Evolutionary conservation across 768 basidiomycete species (phyloP).

Genomic region (Kwoniella newhampshirensis): DNA sequence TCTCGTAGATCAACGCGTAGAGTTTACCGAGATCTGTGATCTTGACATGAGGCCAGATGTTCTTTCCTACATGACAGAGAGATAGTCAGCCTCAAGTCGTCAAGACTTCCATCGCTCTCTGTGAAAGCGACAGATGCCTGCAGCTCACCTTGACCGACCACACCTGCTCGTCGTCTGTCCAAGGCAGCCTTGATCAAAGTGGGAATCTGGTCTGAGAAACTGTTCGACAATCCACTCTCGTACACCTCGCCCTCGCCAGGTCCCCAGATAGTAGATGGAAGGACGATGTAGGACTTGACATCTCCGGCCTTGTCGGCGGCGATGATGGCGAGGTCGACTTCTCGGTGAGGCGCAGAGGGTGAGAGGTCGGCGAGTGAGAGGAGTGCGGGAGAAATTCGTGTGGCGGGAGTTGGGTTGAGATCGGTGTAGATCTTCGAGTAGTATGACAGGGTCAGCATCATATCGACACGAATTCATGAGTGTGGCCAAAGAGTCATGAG

Average conservation of each 20-base stretch:
- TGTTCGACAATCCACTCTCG: constrained; percentile 44
- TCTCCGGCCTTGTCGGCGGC: constrained; percentile 40
- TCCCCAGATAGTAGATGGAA: constrained; percentile 53
- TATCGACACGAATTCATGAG: not conserved
- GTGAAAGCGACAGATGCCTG: not conserved
- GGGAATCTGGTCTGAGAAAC: constrained; percentile 48
- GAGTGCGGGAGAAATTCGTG: constrained; percentile 30
- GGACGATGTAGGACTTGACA: constrained; percentile 47
- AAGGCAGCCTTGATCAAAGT: constrained; percentile 40
- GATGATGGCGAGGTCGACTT: constrained; percentile 48
- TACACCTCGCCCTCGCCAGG: constrained; percentile 37
- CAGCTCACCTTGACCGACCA: constrained; percentile 48
- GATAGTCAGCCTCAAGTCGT: not conserved
- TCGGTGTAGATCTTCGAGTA: constrained; percentile 47
- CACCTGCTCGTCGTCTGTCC: constrained; percentile 43
- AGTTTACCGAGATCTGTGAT: constrained; percentile 44
- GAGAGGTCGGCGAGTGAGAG: constrained; percentile 44
- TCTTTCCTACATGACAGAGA: constrained; percentile 24
- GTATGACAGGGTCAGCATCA: not conserved
- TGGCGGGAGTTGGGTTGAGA: constrained; percentile 42
- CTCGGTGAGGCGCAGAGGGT: constrained; percentile 40
- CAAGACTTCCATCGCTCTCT: not conserved
- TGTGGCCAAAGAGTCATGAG: no score
- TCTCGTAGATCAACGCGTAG: constrained; percentile 40
- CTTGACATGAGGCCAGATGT: constrained; percentile 50